Conservation (phyloP, 2,329 filamentous ascomycete genomes). For the Rhinocladiella similis region DNA sequence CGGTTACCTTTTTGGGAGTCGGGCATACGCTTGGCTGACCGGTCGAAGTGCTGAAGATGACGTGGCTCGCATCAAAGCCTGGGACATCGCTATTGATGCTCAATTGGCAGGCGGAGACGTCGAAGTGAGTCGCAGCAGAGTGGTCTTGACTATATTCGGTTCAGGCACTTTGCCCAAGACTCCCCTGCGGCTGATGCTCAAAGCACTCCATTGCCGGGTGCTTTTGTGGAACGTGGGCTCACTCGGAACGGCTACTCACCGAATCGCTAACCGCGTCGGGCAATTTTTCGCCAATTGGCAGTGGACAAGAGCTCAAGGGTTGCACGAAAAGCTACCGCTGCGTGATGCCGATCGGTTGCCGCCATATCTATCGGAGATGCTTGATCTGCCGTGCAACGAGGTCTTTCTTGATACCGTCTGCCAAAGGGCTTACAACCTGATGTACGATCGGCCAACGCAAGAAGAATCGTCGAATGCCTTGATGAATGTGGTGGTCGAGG, state of each 20-base stretch:
- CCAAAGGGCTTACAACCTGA: slow-evolving; percentile 84
- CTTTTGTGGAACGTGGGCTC: slow-evolving; percentile 77
- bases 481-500: slow-evolving; percentile 81
- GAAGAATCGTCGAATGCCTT: slow-evolving; percentile 65
- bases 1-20: slow-evolving; percentile 73
- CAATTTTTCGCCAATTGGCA: slow-evolving; percentile 71
- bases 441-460: slow-evolving; percentile 78
- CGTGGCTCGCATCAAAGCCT: slow-evolving; percentile 81
- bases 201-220: slow-evolving; percentile 87
- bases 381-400: slow-evolving; percentile 78
- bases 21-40: slow-evolving; percentile 75
- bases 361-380: slow-evolving; percentile 70
- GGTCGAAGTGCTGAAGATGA: slow-evolving; percentile 84
- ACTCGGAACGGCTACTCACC: slow-evolving; percentile 63
- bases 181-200: slow-evolving; percentile 81
- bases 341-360: slow-evolving; percentile 68
- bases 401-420: slow-evolving; percentile 76
- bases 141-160: slow-evolving; percentile 82
- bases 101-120: slow-evolving; percentile 88
- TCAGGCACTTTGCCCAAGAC: slow-evolving; percentile 84
- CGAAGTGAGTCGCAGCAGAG: slow-evolving; percentile 82
- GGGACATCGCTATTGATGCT: slow-evolving; percentile 89
- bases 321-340: slow-evolving; percentile 48
- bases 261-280: slow-evolving; percentile 67
- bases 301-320: slow-evolving; percentile 60